Evolutionary conservation across 441 rosid genomes (phyloP).

Genomic region (Corymbia calophylla): DNA sequence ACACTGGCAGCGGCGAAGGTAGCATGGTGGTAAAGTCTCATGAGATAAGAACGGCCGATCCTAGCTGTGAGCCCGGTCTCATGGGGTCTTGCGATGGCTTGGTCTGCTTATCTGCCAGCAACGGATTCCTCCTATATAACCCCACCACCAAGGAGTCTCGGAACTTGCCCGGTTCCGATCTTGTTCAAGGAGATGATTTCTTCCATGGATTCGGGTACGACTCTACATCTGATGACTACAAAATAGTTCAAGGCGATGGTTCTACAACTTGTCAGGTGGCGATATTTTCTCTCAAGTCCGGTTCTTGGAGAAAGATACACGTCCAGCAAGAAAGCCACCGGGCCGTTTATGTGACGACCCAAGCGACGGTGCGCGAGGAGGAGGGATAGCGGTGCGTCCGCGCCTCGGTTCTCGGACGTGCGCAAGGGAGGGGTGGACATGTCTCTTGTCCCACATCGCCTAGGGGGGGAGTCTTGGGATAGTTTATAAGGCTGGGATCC

Average conservation of each 20-base stretch:
- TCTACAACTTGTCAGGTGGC: neutral
- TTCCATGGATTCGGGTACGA: slow-evolving; percentile 1
- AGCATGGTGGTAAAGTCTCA: neutral
- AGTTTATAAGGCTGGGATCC: too few relatives aligned
- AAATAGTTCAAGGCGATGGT: neutral
- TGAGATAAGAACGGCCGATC: neutral
- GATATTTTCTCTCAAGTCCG: neutral
- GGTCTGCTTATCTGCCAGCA: neutral
- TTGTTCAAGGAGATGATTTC: neutral
- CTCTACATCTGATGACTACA: neutral
- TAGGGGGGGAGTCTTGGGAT: too few relatives aligned
- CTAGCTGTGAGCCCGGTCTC: neutral
- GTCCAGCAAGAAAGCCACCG: neutral
- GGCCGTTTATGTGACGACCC: too few relatives aligned
- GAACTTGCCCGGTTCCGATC: neutral
- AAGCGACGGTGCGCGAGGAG: too few relatives aligned
- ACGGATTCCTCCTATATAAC: neutral
- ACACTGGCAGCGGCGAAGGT: neutral
- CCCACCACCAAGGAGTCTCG: neutral
- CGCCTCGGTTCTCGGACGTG: too few relatives aligned
- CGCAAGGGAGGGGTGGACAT: too few relatives aligned
- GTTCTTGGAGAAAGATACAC: neutral
- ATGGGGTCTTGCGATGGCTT: neutral
- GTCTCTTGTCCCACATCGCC: too few relatives aligned
- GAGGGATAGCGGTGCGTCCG: too few relatives aligned